Percentiles rank a stretch among this genome's conserved stretches.
phyloP scores from a whole-genome alignment of 1,139 yeast species.

The Sugiyamaella grinbergsii region DNA sequence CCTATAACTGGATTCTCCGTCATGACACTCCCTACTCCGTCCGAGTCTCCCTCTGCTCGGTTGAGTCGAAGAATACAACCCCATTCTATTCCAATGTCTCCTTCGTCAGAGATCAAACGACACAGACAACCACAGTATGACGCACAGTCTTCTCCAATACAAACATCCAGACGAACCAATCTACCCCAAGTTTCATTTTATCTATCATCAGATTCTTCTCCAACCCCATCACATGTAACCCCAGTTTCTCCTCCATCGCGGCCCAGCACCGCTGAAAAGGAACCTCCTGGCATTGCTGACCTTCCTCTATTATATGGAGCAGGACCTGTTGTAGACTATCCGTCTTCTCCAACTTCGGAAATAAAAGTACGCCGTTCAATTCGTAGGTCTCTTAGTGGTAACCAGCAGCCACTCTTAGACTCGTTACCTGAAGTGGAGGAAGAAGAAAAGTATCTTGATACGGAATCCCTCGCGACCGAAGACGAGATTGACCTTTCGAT shows the following conservation, averaged over 20 bases:
- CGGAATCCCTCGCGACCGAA: neutral
- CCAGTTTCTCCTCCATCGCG: slow-evolving; percentile 4
- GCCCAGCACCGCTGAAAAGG: neutral
- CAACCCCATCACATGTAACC: neutral
- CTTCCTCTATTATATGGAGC: slow-evolving; percentile 22
- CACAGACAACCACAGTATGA: neutral
- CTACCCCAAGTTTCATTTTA: slow-evolving; percentile 13
- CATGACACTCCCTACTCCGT: slow-evolving; percentile 9
- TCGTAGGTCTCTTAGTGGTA: slow-evolving; percentile 2
- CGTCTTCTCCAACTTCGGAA: slow-evolving; percentile 27
- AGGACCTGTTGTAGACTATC: slow-evolving; percentile 27
- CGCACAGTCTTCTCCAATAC: neutral
- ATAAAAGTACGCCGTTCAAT: slow-evolving; percentile 1
- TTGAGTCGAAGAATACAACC: neutral
- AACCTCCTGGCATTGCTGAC: slow-evolving; percentile 25
- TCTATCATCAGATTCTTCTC: slow-evolving; percentile 12
- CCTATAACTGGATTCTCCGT: neutral
- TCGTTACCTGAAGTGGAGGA: too few species aligned
- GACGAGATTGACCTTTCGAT: neutral
- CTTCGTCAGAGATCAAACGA: slow-evolving; percentile 11
- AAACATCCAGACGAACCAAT: neutral
- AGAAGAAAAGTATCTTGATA: too few species aligned
- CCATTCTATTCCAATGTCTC: slow-evolving; percentile 13
- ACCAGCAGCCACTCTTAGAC: too few species aligned
- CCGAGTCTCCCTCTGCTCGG: slow-evolving; percentile 4